Conservation (phyloP, 768 basidiomycete genomes). For the Hygrophorus russula region DNA sequence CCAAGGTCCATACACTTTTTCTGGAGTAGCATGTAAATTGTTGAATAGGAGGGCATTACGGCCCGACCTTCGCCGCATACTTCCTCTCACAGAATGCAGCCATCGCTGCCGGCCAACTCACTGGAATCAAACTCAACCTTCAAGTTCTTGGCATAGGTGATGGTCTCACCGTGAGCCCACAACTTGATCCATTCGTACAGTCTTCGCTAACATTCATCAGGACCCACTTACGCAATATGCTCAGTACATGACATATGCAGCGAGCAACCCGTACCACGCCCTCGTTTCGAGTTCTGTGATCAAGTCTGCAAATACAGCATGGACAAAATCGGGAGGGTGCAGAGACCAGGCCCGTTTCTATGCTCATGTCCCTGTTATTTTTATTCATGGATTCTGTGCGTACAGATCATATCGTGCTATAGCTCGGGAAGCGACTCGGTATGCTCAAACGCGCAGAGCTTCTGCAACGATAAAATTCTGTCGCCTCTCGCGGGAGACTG, state of each 20-base stretch:
- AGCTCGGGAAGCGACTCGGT: conserved; percentile 32
- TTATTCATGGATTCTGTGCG: neutral
- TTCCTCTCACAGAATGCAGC: conserved; percentile 51
- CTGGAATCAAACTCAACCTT: conserved; percentile 43
- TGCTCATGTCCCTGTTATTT: neutral
- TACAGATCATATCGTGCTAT: conserved; percentile 42
- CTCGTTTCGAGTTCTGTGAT: conserved; percentile 35
- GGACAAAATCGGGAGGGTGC: conserved; percentile 34
- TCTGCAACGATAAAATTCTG: conserved; percentile 47
- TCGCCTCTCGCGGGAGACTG: conserved; percentile 42
- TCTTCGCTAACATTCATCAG: conserved; percentile 9
- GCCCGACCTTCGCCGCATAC: conserved; percentile 52
- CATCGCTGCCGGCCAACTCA: conserved; percentile 33
- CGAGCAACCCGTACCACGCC: conserved; percentile 43
- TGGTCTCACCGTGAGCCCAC: conserved; percentile 39
- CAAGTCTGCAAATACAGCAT: conserved; percentile 29
- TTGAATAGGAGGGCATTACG: conserved; percentile 65
- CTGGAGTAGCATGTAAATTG: too few species aligned
- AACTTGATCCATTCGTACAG: neutral
- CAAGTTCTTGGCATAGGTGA: conserved; percentile 53
- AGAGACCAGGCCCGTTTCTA: conserved; percentile 27
- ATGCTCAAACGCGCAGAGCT: conserved; percentile 46
- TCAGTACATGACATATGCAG: conserved; percentile 45
- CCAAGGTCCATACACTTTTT: neutral
- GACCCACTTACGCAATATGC: conserved; percentile 44